Conservation (phyloP, 2,329 filamentous ascomycete species). For the Davidsoniella virescens region DNA sequence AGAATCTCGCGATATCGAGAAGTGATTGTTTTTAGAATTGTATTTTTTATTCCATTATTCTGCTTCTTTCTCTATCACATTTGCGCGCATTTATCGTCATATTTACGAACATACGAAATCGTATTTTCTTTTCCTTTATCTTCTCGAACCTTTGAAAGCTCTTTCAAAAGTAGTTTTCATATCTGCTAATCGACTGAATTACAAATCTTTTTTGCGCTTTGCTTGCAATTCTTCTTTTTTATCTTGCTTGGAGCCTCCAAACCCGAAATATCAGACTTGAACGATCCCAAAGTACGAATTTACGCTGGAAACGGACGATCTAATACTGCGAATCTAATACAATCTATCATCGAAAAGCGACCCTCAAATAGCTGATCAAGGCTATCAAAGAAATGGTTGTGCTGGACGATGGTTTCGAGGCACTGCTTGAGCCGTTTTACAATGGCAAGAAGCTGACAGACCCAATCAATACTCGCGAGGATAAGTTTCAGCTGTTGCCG, state of each 20-base stretch:
- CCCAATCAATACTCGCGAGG: conserved; percentile 48
- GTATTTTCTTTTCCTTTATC: too few relatives aligned
- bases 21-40: not conserved
- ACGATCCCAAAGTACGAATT: too few relatives aligned
- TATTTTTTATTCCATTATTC: not conserved
- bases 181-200: too few relatives aligned
- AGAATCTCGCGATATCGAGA: not conserved
- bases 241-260: not conserved
- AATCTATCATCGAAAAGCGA: too few relatives aligned
- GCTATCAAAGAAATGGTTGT: conserved; percentile 26
- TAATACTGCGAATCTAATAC: too few relatives aligned
- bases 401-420: conserved; percentile 48
- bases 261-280: not conserved
- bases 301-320: too few relatives aligned
- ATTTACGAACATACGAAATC: too few relatives aligned
- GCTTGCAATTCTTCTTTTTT: not conserved
- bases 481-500: conserved; percentile 94
- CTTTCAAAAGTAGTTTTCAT: too few relatives aligned
- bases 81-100: too few relatives aligned
- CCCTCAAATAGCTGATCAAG: not conserved
- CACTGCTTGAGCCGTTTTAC: conserved; percentile 50
- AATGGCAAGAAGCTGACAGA: conserved; percentile 52
- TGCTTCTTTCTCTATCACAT: not conserved
- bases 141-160: too few relatives aligned
- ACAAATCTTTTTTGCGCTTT: too few relatives aligned